A percentile compares a stretch with the other conserved stretches of the same genome.
Evolutionary conservation across 2,329 filamentous ascomycete species (phyloP).

Genomic region (Aotearoamyces nothofagi): DNA sequence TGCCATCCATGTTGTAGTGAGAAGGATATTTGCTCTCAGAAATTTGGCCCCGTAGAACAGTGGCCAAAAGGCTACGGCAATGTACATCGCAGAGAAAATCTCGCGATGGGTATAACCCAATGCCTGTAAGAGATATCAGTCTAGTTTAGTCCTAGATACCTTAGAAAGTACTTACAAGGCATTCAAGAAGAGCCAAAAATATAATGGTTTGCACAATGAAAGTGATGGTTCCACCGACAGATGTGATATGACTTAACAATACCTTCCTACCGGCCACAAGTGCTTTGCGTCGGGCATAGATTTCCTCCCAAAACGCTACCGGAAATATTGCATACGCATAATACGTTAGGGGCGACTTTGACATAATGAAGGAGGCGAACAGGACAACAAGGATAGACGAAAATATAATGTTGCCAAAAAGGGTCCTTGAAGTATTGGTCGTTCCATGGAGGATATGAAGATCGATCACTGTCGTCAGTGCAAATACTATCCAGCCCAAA

Average conservation of each 20-base stretch:
- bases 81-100: conserved; percentile 68
- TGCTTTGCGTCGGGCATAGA: conserved; percentile 62
- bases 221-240: conserved; percentile 37
- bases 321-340: conserved; percentile 90
- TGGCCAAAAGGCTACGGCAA: conserved; percentile 68
- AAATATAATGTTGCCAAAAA: conserved; percentile 47
- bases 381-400: conserved; percentile 60
- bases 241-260: conserved; percentile 55
- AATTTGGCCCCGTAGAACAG: conserved; percentile 58
- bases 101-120: conserved; percentile 86
- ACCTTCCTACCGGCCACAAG: conserved; percentile 49
- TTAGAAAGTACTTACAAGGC: conserved; percentile 42
- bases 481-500: conserved; percentile 89
- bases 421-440: conserved; percentile 46
- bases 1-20: conserved; percentile 57
- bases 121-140: conserved; percentile 36
- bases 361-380: conserved; percentile 66
- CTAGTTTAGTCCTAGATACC: neutral
- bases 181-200: conserved; percentile 65
- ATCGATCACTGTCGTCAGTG: conserved; percentile 76
- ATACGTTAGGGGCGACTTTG: conserved; percentile 68
- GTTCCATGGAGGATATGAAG: conserved; percentile 68
- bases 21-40: conserved; percentile 43
- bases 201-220: conserved; percentile 47
- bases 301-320: conserved; percentile 91